Base-by-base conservation (phyloP, 116 monocot genomes). In the Papilionanthe hybrid region DNA sequence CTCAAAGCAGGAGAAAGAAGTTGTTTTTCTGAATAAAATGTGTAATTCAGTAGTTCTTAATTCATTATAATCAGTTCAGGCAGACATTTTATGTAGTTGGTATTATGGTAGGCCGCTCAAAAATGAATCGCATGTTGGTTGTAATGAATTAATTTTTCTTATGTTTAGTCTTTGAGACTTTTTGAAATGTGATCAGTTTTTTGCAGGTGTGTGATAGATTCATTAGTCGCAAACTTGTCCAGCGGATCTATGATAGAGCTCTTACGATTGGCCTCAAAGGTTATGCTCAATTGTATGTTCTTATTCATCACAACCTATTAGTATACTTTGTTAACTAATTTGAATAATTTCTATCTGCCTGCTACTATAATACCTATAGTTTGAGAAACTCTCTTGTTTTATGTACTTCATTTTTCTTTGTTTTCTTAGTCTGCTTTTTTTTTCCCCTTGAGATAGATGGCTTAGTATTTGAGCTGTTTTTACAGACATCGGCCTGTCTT, bases 151-250 rank as follows among this genome's bases (percentile, higher is more conserved):
- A 5, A 5, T 69, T 13, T 69, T 29, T 69, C 3, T 69, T 37
- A 9, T 32, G 23, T 12, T 69, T 69, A 32, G 29, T 69, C 37
- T 32, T 29, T 11, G 32, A 37, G 15, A 69, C 37, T 30, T 37
- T 69, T 69, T 69, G 15, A 69, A 32, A 17, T 69, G 69, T 17
- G 13, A 69, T 69, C 37, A 69, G 15, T 6, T 20, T n/a, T 73
- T 81, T 87, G 75, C 86, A 94, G 98, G 81, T 98, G 5, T 85
- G 98, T 81, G 94, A 94, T 86, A 91, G 98, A 88, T 98, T 98
- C 71, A 93, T 98, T 79, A 87, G 28, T 76, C 89, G 98, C 50
- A 98, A 89, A 83, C 85, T 90, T 74, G 88, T 92, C 25, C 98
- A 98, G 78, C 84, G 93, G 27, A 71, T 91, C 9, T 98, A 98